Evolutionary conservation across 2,329 filamentous ascomycete genomes (phyloP), one percentile per base, ranked within the genome.

Genomic region (Pleurostoma richardsiae): DNA sequence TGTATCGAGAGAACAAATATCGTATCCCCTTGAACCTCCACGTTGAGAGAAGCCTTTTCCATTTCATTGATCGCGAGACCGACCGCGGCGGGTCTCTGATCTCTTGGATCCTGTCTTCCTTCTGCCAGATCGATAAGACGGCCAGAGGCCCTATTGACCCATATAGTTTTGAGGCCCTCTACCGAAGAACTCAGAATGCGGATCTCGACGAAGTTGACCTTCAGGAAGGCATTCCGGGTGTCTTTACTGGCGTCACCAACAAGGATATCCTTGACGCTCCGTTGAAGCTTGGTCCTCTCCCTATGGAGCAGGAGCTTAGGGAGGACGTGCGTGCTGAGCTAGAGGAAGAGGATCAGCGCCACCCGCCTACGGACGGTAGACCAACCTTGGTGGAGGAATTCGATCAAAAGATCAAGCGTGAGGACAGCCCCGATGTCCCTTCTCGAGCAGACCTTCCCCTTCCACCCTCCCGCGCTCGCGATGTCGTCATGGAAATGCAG

Each of bases 401-500:
- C 55, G 92, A 97, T 54, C 80, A 85, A 45, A 88, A 86, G 62
- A 86, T 86, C 41, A 99, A 99, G 71, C 82, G 86, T 29, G 94
- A 96, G 66, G 91, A 96, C 31, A 86, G 86, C 44, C 85, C 86
- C 29, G 94, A 97, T 60, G 88, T 78, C 0, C 91, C 91, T 2
- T 85, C 74, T 42, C 81, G 91, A 40, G 77, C 85, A 11, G 86
- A 91, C 28, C 79, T 97, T 27, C 92, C 94, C 3, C 81, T 95
- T 27, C 94, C 94, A 1, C 87, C 90, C 4, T 95, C 92, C 0
- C 81, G 90, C 19, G 90, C 90, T 3, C 80, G 91, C 51, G 94
- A 99, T 58, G 90, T 99, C 6, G 82, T 89, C 29, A 88, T 96
- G 71, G 94, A 97, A 65, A 90, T 97, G 58, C 89, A 94, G 60